These are phyloP conservation scores for Rhizopogon sp. DNA, from an alignment of 768 basidiomycete species.

Conservation along the genomic window DNA sequence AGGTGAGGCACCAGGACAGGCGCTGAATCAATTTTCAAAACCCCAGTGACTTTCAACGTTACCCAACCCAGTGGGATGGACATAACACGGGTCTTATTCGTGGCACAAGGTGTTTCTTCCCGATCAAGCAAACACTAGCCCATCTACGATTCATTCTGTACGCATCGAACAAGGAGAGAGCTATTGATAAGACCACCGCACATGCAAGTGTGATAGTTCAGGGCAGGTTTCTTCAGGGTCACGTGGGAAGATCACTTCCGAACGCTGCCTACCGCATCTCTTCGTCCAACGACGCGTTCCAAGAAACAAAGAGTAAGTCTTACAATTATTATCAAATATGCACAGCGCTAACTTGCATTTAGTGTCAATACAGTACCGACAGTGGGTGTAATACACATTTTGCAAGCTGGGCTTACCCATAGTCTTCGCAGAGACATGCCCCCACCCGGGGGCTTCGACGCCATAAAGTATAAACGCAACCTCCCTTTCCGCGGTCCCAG, in stretches of 20 bases:
- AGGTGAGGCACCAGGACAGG: not conserved
- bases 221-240: not conserved
- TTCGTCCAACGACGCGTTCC: not conserved
- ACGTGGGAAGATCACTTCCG: not conserved
- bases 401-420: slow-evolving; percentile 6
- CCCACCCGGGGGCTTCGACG: slow-evolving; percentile 87
- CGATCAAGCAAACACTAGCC: not conserved
- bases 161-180: not conserved
- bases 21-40: not conserved
- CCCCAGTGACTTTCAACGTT: no score
- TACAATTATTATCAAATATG: not conserved
- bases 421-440: slow-evolving; percentile 79
- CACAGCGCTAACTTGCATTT: not conserved
- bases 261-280: not conserved
- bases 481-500: slow-evolving; percentile 86
- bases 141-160: not conserved
- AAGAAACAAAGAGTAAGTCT: slow-evolving; percentile 1
- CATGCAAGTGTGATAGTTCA: not conserved
- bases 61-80: no score
- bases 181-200: not conserved
- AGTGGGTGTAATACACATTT: slow-evolving; percentile 18
- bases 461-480: slow-evolving; percentile 93
- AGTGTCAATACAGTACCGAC: slow-evolving; percentile 24
- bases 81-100: no score
- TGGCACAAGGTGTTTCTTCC: no score